Conservation (phyloP, 2,329 filamentous ascomycete genomes). For the Cytospora piceae region DNA sequence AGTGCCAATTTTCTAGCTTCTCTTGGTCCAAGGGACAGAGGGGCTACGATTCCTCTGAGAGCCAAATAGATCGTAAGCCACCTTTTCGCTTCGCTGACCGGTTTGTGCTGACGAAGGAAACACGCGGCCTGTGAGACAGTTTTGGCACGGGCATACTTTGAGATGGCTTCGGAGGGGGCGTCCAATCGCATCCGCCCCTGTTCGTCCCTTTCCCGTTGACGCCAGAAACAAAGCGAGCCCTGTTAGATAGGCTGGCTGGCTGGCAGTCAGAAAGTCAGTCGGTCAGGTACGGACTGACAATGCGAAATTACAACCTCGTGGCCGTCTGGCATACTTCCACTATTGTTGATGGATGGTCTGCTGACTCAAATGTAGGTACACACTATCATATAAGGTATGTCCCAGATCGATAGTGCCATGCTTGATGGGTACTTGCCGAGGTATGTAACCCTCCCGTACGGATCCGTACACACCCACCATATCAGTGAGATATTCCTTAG, state of each 20-base stretch:
- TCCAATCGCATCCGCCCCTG: background rate
- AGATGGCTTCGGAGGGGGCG: background rate
- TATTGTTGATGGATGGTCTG: background rate
- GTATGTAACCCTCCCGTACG: background rate
- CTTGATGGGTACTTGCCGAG: background rate
- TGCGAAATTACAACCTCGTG: background rate
- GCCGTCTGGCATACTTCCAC: background rate
- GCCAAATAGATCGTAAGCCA: no score
- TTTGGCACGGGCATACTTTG: background rate
- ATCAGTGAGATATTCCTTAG: no score
- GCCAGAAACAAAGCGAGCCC: background rate
- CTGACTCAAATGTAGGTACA: background rate
- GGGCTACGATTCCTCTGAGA: no score
- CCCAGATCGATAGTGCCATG: background rate
- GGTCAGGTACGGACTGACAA: background rate
- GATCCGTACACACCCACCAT: no score
- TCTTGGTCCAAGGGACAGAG: background rate
- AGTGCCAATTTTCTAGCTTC: background rate
- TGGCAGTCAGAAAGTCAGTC: no score
- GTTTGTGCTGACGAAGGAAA: background rate
- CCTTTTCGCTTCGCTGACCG: background rate
- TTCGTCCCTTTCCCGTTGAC: background rate
- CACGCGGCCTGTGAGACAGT: background rate
- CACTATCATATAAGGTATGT: background rate
- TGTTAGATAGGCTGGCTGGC: no score